Conservation (phyloP, 2,329 filamentous ascomycete species). For the Fusarium buxicola region DNA sequence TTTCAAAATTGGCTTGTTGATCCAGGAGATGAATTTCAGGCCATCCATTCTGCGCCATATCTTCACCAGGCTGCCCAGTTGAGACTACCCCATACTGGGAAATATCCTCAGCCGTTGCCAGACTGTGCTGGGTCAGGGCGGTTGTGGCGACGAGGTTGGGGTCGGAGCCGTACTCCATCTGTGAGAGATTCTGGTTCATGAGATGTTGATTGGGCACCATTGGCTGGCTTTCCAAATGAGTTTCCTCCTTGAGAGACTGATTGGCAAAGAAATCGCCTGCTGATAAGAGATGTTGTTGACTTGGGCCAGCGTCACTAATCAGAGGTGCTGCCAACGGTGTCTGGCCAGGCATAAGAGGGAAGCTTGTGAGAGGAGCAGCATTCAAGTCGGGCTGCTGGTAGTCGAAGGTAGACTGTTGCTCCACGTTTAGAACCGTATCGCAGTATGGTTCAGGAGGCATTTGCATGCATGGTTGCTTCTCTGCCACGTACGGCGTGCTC, state of each 20-base stretch:
- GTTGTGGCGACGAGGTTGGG: constrained; percentile 27
- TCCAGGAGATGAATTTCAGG: constrained; percentile 32
- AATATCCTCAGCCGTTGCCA: constrained; percentile 25
- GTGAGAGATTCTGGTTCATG: constrained; percentile 30
- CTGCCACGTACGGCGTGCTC: constrained; percentile 49
- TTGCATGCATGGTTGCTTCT: constrained; percentile 44
- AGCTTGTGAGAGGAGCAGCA: constrained; percentile 37
- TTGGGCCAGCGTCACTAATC: constrained; percentile 22
- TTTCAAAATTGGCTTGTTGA: constrained; percentile 46
- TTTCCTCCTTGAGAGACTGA: constrained; percentile 38
- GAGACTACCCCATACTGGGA: constrained; percentile 36
- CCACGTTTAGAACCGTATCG: constrained; percentile 24
- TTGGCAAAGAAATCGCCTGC: constrained; percentile 36
- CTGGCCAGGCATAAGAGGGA: constrained; percentile 38
- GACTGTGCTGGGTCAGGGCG: constrained; percentile 27
- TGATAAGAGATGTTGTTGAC: constrained; percentile 32
- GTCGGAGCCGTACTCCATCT: constrained; percentile 35
- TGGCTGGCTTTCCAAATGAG: constrained; percentile 27
- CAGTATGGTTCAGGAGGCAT: constrained; percentile 36
- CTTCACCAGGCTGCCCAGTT: constrained; percentile 22
- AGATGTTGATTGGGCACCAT: constrained; percentile 35
- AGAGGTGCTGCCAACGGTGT: constrained; percentile 30
- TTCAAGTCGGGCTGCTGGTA: constrained; percentile 36
- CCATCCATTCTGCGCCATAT: constrained; percentile 31
- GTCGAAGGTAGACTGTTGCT: constrained; percentile 25